phyloP scores from a whole-genome alignment of 345 rosid genomes.

The Isatis tinctoria region DNA sequence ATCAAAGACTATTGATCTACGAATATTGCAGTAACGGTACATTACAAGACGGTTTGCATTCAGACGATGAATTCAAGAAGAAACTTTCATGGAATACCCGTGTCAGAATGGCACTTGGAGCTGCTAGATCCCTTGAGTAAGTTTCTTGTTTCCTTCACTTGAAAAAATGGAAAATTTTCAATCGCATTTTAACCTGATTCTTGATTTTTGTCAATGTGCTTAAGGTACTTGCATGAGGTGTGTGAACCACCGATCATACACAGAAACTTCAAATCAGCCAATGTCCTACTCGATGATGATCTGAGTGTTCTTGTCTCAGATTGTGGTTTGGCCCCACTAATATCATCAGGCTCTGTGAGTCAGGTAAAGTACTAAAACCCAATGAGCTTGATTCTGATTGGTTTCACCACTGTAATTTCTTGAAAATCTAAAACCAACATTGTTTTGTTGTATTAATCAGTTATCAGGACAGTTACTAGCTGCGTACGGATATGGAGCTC shows the following conservation, averaged over 20 bases:
- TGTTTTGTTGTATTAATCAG: constrained; percentile 43
- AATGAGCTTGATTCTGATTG: neutral
- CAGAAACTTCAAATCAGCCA: constrained; percentile 84
- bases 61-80: constrained; percentile 69
- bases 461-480: constrained; percentile 83
- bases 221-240: constrained; percentile 91
- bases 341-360: constrained; percentile 82
- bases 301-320: constrained; percentile 73
- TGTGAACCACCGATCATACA: constrained; percentile 87
- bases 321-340: constrained; percentile 85
- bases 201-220: constrained; percentile 3
- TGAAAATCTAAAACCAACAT: constrained; percentile 18
- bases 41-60: constrained; percentile 75
- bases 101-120: constrained; percentile 82
- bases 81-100: constrained; percentile 79
- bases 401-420: neutral
- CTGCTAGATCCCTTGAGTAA: constrained; percentile 96
- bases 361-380: constrained; percentile 54
- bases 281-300: constrained; percentile 87
- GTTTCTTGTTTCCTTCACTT: constrained; percentile 27
- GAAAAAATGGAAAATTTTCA: neutral
- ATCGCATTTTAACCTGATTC: neutral
- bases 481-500: constrained; percentile 90
- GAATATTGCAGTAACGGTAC: constrained; percentile 89
- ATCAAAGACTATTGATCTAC: constrained; percentile 79